Base-by-base conservation (phyloP, 208 protist genomes). In the Leishmania mexicana region DNA sequence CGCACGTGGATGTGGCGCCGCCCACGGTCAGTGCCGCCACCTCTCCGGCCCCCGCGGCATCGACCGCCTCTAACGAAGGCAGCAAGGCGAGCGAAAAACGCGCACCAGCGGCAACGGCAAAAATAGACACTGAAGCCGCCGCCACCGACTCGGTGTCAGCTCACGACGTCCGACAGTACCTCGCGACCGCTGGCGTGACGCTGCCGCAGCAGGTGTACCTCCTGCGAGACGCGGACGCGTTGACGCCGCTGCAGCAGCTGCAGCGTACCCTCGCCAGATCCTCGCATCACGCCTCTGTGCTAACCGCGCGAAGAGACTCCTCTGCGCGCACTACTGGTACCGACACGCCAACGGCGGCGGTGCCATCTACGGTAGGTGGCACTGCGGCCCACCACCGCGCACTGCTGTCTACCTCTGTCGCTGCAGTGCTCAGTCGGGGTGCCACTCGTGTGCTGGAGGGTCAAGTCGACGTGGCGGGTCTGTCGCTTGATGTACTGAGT, bases 181-280 rank as follows among this genome's bases (percentile, higher is more conserved):
- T 73, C 60, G 82, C 83, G 24, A 40, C 80, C 38, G 64, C 85
- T 28, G 75, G 75, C 4, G 77, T 89, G 31, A 89, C 82, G 8
- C 62, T 87, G n/a, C 86, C 86, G 1, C 80, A 85, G 65, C 86
- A 89, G 31, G 79, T 79, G 11, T 89, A 81, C 38, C 62, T 87
- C 6, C 42, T 89, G 19, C 83, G 73, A 10, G 83, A 85, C 35
- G 64, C 64, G 0, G 40, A 19, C 2, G 73, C 42, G 0, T 35
- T 49, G 15, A 19, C n/a, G n/a, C 64, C 31, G 72, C 47, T 54
- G n/a, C 72, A 76, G n/a, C 72, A 60, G n/a, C 72, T 77, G 47
- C 74, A 65, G n/a, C 67, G 24, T 45, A 21, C 24, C 40, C 40
- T 45, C 42, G 67, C 67, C 19, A 10, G 40, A 40, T 8, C 67